Evolutionary conservation across 257 asterid genomes (phyloP), one percentile per base, ranked within the genome.

Genomic region (Solanum dulcamara): DNA sequence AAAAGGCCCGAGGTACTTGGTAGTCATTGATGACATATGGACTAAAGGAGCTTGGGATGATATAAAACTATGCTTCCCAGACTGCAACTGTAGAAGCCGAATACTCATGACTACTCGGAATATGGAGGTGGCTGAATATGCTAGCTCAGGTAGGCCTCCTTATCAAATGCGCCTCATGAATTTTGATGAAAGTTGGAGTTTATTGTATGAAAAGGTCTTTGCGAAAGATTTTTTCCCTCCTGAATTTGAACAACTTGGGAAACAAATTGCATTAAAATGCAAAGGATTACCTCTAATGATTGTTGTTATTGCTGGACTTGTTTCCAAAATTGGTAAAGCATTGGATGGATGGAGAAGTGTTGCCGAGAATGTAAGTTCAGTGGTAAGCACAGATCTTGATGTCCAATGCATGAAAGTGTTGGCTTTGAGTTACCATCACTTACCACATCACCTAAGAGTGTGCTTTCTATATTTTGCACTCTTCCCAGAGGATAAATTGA

Each of bases 371-470:
- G 26, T 67, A 67, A 33, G 44, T 33, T 67, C 14, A 3, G 44
- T 1, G 24, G 26, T 67, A 32, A 32, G 24, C 26, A 32, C 42
- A 8, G 75, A 32, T 32, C 75, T 17, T 33, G 12, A 67, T 7
- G 24, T 8, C 0, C 44, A 68, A 35, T 33, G 79, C 48, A 33
- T 68, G 28, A 33, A 15, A 3, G 46, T 68, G 12, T 1, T 68
- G 48, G 48, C 17, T 8, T 35, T 68, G 44, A 68, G 88, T 50
- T 86, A 81, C 66, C 75, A 81, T 57, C 83, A 71, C 83, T 67
- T 86, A 22, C 88, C 86, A 20, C 22, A 48, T 38, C 53, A 86
- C 17, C 60, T 86, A 24, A 86, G 44, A 33, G 53, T 81, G 53
- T 68, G 77, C 17, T 68, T 68, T 35, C 28, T 68, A 22, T 68